These are phyloP conservation scores for Neurospora sp. DNA, from an alignment of 495 filamentous ascomycete genomes.

Conservation along the genomic window DNA sequence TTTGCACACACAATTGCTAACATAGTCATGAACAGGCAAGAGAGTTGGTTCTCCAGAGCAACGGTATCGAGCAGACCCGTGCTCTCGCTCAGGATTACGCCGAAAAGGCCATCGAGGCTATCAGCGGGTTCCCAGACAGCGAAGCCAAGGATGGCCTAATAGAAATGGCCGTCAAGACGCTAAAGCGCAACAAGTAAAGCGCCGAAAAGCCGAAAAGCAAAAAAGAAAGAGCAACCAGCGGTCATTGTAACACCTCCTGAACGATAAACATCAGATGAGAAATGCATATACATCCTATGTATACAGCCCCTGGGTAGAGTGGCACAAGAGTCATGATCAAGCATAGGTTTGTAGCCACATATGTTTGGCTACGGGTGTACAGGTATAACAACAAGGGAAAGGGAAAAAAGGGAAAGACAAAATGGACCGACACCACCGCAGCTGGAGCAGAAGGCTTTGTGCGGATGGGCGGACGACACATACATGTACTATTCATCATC, in stretches of 20 bases:
- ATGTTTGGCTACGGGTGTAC: background rate
- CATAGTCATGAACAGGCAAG: conserved; percentile 51
- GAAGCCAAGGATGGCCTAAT: conserved; percentile 85
- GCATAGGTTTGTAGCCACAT: background rate
- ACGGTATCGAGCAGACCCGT: conserved; percentile 84
- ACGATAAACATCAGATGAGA: background rate
- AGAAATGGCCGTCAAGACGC: conserved; percentile 87
- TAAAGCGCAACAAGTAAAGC: conserved; percentile 73
- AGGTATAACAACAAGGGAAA: background rate
- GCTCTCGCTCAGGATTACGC: conserved; percentile 83
- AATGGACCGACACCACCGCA: background rate
- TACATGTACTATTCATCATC: background rate
- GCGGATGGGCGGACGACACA: background rate
- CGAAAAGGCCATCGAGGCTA: conserved; percentile 74
- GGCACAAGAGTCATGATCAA: background rate
- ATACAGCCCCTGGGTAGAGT: background rate
- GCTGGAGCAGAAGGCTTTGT: background rate
- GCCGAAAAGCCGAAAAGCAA: background rate
- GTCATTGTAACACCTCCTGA: background rate
- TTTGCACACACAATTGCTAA: conserved; percentile 1
- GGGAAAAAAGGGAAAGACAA: background rate
- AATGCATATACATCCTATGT: background rate
- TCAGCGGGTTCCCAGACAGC: conserved; percentile 73
- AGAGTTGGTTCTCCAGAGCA: conserved; percentile 67
- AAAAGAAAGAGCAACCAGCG: background rate